Evolutionary conservation across 495 filamentous ascomycete species (phyloP), one percentile per base, ranked within the genome.

Genomic region (Aspergillus diversus): DNA sequence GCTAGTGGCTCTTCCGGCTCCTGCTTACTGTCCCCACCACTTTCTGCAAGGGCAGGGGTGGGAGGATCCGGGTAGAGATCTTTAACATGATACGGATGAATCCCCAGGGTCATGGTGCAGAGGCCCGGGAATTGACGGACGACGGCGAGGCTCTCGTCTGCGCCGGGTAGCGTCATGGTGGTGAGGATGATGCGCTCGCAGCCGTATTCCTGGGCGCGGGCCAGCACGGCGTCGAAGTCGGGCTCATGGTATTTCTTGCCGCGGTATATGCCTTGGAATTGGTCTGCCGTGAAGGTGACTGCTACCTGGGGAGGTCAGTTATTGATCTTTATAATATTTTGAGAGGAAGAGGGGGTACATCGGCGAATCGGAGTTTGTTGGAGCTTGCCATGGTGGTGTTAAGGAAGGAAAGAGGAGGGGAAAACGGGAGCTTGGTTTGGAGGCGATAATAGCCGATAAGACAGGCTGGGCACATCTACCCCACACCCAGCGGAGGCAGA

Each of bases 211-310:
- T 63, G 57, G 32, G 71, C 71, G 32, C 71, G 64, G 50, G 70
- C 54, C 5, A 75, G 57, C 6, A 73, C 71, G 7, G 67, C 59
- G 0, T 33, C 59, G 33, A 69, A 73, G 27, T 75, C 73, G 0
- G 69, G 51, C 21, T 66, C 67, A 27, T 75, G 73, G 61, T 75
- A 73, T 55, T 64, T 37, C 46, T 75, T 75, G 33, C 69, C 71
- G 0, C 73, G 71, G 49, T 75, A 75, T 49, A 75, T 67, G 15
- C 71, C 71, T 33, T 69, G 71, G 61, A 73, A 75, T 63, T 73
- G 68, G 34, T 72, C 67, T n/a, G 73, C 71, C 1, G 73, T 75
- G 63, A 58, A 75, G 32, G 73, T 72, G 3, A 75, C 71, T 0
- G 67, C 73, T 2, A 72, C 73, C 73, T 71, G 57, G 5, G 21